phyloP scores from a whole-genome alignment of 2,329 filamentous ascomycete species.

The Verticillium nonalfalfae region DNA sequence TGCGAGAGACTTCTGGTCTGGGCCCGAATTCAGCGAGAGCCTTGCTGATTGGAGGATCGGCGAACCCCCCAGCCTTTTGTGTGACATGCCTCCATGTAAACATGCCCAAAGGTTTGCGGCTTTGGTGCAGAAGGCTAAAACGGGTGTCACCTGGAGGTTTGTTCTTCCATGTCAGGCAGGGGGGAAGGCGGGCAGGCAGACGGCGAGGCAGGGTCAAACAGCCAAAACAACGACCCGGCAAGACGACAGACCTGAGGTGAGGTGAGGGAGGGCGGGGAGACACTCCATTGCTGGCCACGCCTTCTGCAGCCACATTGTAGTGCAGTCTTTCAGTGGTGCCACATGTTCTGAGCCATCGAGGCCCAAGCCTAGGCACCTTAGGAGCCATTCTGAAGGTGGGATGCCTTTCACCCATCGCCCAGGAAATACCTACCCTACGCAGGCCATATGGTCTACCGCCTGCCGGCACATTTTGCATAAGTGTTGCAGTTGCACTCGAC shows the following conservation, averaged over 20 bases:
- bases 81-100: background rate
- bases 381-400: background rate
- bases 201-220: too few species aligned
- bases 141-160: background rate
- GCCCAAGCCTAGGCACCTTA: background rate
- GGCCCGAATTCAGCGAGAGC: background rate
- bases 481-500: too few species aligned
- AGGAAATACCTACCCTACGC: too few species aligned
- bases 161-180: background rate
- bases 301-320: constrained; percentile 9
- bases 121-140: background rate
- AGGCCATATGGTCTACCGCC: background rate
- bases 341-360: constrained; percentile 6
- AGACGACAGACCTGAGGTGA: background rate
- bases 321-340: constrained; percentile 11
- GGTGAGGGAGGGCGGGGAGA: background rate
- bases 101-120: background rate
- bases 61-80: background rate
- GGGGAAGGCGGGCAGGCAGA: background rate
- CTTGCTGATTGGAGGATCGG: background rate
- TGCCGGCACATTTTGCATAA: background rate
- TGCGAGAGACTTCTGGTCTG: background rate
- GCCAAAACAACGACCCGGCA: too few species aligned
- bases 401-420: background rate
- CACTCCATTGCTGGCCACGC: background rate